These are phyloP conservation scores for Aphanomyces euteiches DNA, from an alignment of 352 stramenopile species.

Conservation along the genomic window DNA sequence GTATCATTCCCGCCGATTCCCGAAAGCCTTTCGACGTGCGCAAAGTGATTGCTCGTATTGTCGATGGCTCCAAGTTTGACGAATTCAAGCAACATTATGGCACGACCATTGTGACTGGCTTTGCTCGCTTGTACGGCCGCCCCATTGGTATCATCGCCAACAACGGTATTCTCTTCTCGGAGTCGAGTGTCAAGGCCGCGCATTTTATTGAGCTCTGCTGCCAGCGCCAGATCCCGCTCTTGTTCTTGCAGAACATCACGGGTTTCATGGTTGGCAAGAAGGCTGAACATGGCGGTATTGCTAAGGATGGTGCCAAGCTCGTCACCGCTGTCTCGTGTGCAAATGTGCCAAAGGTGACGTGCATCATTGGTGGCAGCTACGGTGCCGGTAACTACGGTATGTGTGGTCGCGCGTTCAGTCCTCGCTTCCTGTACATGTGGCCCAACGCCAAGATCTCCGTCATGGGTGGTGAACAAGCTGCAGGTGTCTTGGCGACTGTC, in stretches of 20 bases:
- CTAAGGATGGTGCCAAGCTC: slow-evolving; percentile 96
- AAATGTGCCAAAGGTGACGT: slow-evolving; percentile 96
- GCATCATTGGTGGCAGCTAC: slow-evolving; percentile 96
- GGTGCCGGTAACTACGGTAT: slow-evolving; percentile 97
- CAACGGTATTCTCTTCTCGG: slow-evolving; percentile 96
- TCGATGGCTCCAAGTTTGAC: slow-evolving; percentile 95
- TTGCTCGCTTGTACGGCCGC: slow-evolving; percentile 93
- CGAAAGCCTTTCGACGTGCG: slow-evolving; percentile 95
- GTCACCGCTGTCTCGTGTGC: slow-evolving; percentile 93
- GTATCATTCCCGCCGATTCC: slow-evolving; percentile 91
- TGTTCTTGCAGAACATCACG: slow-evolving; percentile 99
- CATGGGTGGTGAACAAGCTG: slow-evolving; percentile 97
- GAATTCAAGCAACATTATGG: slow-evolving; percentile 98
- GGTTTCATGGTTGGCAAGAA: slow-evolving; percentile 98
- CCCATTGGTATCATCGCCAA: slow-evolving; percentile 97
- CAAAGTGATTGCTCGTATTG: slow-evolving; percentile 93
- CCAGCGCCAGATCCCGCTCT: slow-evolving; percentile 92
- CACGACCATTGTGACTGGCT: slow-evolving; percentile 96
- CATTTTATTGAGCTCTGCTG: slow-evolving; percentile 98
- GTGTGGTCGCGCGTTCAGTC: slow-evolving; percentile 95
- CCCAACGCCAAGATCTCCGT: slow-evolving; percentile 95
- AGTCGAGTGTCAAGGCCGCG: slow-evolving; percentile 90
- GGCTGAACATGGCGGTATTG: slow-evolving; percentile 96
- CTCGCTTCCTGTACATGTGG: slow-evolving; percentile 98
- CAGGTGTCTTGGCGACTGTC: slow-evolving; percentile 94